Conservation (phyloP, 2,329 filamentous ascomycete species). For the Aureobasidium sp. region DNA sequence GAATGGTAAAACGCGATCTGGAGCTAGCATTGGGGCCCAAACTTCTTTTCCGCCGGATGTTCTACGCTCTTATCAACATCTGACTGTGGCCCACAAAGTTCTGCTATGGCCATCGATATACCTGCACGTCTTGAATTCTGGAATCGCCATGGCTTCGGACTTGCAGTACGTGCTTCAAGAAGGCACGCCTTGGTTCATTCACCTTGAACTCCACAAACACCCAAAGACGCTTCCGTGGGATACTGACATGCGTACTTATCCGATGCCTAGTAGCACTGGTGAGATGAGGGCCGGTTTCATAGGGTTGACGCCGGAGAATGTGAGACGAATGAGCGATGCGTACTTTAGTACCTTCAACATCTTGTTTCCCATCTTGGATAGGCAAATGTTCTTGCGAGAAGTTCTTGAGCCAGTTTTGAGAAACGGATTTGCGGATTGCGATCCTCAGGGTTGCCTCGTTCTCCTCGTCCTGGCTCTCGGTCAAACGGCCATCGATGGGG, state of each 20-base stretch:
- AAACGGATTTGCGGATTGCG: constrained; percentile 43
- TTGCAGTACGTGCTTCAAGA: constrained; percentile 32
- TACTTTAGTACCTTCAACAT: constrained; percentile 57
- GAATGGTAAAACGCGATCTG: not conserved
- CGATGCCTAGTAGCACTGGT: constrained; percentile 16
- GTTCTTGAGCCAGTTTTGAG: constrained; percentile 42
- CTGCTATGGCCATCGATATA: constrained; percentile 41
- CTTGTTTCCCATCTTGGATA: constrained; percentile 52
- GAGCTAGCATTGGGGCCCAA: not conserved
- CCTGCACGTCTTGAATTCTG: constrained; percentile 31
- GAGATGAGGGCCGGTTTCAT: constrained; percentile 27
- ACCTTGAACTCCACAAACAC: constrained; percentile 29
- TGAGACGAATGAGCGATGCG: constrained; percentile 45
- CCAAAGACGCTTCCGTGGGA: constrained; percentile 26
- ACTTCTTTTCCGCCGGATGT: constrained; percentile 1
- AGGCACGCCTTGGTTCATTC: constrained; percentile 35
- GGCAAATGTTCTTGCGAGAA: constrained; percentile 47
- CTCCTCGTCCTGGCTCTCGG: constrained; percentile 54
- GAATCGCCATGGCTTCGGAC: constrained; percentile 28
- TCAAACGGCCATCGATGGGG: constrained; percentile 49
- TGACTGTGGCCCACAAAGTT: constrained; percentile 45
- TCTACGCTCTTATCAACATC: constrained; percentile 21
- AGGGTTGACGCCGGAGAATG: constrained; percentile 42
- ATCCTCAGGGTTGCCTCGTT: constrained; percentile 46
- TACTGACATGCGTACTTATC: constrained; percentile 23